Percentiles rank a stretch among this genome's conserved stretches.
Conservation (phyloP, 352 stramenopile species). For the Thalassiosira hispida region DNA sequence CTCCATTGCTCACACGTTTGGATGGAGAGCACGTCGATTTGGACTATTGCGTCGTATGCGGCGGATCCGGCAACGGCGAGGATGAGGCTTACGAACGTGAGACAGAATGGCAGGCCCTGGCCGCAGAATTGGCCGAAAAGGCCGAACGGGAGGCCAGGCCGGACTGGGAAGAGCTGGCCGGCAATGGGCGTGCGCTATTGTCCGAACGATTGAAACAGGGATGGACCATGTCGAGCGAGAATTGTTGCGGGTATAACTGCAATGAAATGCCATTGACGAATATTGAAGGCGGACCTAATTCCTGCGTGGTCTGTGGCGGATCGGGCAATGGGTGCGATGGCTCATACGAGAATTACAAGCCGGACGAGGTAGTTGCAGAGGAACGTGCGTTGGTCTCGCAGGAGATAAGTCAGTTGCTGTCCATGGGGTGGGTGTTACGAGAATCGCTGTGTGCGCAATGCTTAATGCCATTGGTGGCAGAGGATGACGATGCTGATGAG, state of each 20-base stretch:
- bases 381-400: conserved; percentile 30
- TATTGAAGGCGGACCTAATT: conserved; percentile 9
- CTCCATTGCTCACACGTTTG: conserved; percentile 4
- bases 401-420: conserved; percentile 34
- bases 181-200: conserved; percentile 24
- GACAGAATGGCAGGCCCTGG: background rate
- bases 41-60: conserved; percentile 29
- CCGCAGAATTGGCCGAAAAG: background rate
- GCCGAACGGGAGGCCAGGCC: background rate
- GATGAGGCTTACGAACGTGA: conserved; percentile 16
- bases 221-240: conserved; percentile 28
- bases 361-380: conserved; percentile 19
- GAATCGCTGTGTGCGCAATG: conserved; percentile 36
- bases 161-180: conserved; percentile 25
- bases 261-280: conserved; percentile 30
- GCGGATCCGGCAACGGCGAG: conserved; percentile 9
- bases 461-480: conserved; percentile 34
- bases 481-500: conserved; percentile 9
- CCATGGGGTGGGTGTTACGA: conserved; percentile 30
- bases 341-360: conserved; percentile 21
- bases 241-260: conserved; percentile 28
- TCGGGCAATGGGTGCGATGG: conserved; percentile 29
- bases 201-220: conserved; percentile 30
- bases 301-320: conserved; percentile 40
- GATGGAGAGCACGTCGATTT: background rate